phyloP scores from a whole-genome alignment of 768 basidiomycete genomes.

The Dacryopinax primogenitus region DNA sequence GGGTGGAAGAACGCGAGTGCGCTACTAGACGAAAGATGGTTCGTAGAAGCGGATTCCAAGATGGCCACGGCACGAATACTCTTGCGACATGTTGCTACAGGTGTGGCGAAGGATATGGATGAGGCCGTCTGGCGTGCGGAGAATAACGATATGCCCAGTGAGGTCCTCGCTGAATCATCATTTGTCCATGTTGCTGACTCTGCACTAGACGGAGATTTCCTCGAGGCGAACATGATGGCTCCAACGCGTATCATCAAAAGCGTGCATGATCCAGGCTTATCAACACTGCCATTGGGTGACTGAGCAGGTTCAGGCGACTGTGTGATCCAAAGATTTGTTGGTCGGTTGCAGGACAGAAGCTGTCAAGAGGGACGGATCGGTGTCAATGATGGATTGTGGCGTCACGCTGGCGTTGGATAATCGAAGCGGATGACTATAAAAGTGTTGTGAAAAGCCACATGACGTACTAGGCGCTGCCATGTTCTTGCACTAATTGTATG shows the following conservation, averaged over 20 bases:
- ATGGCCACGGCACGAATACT: conserved; percentile 51
- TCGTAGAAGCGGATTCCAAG: conserved; percentile 44
- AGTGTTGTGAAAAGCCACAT: background rate
- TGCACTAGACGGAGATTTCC: conserved; percentile 34
- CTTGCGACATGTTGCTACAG: conserved; percentile 62
- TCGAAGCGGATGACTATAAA: background rate
- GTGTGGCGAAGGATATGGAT: conserved; percentile 50
- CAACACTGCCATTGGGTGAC: background rate
- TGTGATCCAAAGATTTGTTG: background rate
- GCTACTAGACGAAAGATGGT: conserved; percentile 67
- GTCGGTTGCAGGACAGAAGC: background rate
- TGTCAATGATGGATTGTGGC: background rate
- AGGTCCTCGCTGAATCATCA: background rate
- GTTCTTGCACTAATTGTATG: background rate
- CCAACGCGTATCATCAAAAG: conserved; percentile 34
- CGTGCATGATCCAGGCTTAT: conserved; percentile 29
- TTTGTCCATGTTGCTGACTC: background rate
- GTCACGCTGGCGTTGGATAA: background rate
- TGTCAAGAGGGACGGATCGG: background rate
- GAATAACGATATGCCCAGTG: conserved; percentile 67
- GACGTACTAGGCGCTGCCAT: background rate
- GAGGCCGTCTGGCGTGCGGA: conserved; percentile 61
- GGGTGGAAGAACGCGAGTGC: conserved; percentile 59
- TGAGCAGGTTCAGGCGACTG: background rate
- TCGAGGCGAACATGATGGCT: conserved; percentile 30